Evolutionary conservation across 768 basidiomycete species (phyloP).

Genomic region (Trametes cinnabarina): DNA sequence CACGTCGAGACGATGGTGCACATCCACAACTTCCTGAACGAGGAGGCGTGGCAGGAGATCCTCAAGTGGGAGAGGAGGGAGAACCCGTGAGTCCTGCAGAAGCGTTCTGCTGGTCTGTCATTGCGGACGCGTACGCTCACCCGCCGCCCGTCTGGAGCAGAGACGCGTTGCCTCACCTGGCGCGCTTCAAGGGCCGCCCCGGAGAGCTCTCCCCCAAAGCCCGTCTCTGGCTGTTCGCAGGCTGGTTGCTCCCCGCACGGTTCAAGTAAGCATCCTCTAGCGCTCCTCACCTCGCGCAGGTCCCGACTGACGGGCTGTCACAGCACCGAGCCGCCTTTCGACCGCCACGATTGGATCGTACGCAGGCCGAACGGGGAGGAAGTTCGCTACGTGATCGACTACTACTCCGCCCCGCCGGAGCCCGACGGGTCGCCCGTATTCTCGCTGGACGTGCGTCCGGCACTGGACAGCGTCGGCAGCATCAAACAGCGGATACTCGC

Average conservation of each 20-base stretch:
- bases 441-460: constrained; percentile 92
- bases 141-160: constrained; percentile 36
- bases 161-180: constrained; percentile 66
- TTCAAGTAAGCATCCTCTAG: constrained; percentile 68
- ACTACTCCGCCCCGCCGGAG: constrained; percentile 91
- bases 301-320: neutral
- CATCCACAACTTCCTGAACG: constrained; percentile 97
- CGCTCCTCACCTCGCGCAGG: neutral
- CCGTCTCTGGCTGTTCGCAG: constrained; percentile 79
- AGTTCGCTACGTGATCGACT: constrained; percentile 96
- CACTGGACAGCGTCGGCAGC: constrained; percentile 81
- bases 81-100: constrained; percentile 48
- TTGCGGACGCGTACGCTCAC: neutral
- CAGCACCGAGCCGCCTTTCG: constrained; percentile 91
- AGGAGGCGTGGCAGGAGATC: constrained; percentile 94
- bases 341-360: constrained; percentile 93
- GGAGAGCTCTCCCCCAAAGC: constrained; percentile 96
- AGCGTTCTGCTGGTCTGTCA: neutral
- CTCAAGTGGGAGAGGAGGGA: constrained; percentile 83
- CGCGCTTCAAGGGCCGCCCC: constrained; percentile 85
- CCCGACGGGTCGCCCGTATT: constrained; percentile 93
- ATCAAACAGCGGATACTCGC: constrained; percentile 63
- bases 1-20: constrained; percentile 96
- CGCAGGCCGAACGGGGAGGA: constrained; percentile 77
- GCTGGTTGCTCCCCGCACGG: constrained; percentile 82